Evolutionary conservation across 2,329 filamentous ascomycete species (phyloP).

Genomic region (Colletotrichum karsti): DNA sequence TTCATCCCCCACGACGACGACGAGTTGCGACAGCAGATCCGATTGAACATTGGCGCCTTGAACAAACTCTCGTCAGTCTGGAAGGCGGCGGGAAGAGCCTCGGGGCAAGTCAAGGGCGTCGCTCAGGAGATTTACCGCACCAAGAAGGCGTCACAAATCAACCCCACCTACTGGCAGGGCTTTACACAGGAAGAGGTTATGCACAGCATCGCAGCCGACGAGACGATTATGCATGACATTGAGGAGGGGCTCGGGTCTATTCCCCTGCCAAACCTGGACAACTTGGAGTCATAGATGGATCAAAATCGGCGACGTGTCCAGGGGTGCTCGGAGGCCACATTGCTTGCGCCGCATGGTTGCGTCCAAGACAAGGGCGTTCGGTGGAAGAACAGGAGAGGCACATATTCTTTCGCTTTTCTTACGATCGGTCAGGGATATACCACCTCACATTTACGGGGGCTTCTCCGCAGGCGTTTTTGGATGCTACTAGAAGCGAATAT

Average conservation of each 20-base stretch:
- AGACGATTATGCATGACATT: slow-evolving; percentile 67
- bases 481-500: neutral
- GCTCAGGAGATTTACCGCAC: slow-evolving; percentile 77
- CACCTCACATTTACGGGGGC: neutral
- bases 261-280: slow-evolving; percentile 3
- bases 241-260: slow-evolving; percentile 40
- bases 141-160: slow-evolving; percentile 64
- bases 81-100: slow-evolving; percentile 75
- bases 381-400: neutral
- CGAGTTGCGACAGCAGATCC: slow-evolving; percentile 77
- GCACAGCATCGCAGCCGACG: slow-evolving; percentile 63
- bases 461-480: neutral
- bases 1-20: slow-evolving; percentile 69
- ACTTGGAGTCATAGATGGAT: neutral
- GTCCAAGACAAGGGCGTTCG: neutral
- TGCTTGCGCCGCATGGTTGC: no score
- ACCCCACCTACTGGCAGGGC: slow-evolving; percentile 63
- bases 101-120: slow-evolving; percentile 78
- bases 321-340: no score
- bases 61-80: slow-evolving; percentile 75
- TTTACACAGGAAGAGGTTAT: slow-evolving; percentile 64
- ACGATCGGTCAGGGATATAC: neutral
- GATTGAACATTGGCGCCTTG: slow-evolving; percentile 80
- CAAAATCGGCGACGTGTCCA: no score
- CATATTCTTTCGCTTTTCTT: no score